These are phyloP conservation scores for Ramaria rubella DNA, from an alignment of 768 basidiomycete species.

Conservation along the genomic window DNA sequence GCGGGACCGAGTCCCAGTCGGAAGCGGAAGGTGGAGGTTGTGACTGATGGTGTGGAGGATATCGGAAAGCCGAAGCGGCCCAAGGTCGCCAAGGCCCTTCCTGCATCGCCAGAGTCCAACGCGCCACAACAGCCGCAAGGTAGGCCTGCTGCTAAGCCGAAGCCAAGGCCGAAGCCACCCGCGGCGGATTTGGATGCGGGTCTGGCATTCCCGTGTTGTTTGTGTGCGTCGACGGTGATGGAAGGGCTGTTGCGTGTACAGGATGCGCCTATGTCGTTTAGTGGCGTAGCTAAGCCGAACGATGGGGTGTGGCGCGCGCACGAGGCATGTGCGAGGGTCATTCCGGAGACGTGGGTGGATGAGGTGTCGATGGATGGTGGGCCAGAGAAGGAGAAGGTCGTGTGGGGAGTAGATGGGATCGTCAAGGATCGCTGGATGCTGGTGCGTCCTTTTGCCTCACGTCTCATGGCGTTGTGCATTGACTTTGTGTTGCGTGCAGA, in stretches of 20 bases:
- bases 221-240: slow-evolving; percentile 49
- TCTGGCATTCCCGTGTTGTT: slow-evolving; percentile 58
- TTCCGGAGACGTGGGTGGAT: slow-evolving; percentile 93
- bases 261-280: slow-evolving; percentile 54
- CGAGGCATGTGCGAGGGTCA: slow-evolving; percentile 66
- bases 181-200: slow-evolving; percentile 25
- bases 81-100: slow-evolving; percentile 2
- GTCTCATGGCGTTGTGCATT: neutral
- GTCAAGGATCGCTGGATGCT: slow-evolving; percentile 90
- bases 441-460: slow-evolving; percentile 36
- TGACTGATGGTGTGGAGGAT: neutral
- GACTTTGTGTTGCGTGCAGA: slow-evolving; percentile 39
- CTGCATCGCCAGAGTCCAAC: slow-evolving; percentile 13
- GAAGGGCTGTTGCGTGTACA: slow-evolving; percentile 60
- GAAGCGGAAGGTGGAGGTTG: slow-evolving; percentile 9
- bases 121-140: neutral
- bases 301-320: slow-evolving; percentile 65
- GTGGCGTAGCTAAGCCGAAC: slow-evolving; percentile 9
- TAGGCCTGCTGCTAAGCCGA: neutral
- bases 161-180: neutral
- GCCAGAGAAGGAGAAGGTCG: slow-evolving; percentile 41
- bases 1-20: neutral
- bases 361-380: slow-evolving; percentile 39
- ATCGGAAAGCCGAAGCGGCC: slow-evolving; percentile 9
- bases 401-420: slow-evolving; percentile 84